Evolutionary conservation across 2,329 filamentous ascomycete genomes (phyloP), one percentile per base, ranked within the genome.

Genomic region (Colletotrichum endophyticum): DNA sequence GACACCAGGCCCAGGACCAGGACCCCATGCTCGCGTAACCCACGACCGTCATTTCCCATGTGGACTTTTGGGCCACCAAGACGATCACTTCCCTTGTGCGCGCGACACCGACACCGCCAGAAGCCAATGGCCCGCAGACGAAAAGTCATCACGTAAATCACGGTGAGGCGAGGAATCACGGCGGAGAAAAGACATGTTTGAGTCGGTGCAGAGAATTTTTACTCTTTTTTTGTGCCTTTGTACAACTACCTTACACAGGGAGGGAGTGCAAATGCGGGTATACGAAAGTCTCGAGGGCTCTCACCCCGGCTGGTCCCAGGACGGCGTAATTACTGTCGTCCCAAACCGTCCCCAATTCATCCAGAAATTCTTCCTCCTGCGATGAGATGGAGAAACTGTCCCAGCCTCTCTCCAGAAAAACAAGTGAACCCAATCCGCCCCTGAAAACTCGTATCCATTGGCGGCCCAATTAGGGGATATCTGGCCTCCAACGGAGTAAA

Each of bases 171-270:
- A 6, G 19, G 19, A n/a, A 56, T 57, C 27, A 62, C 15, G 22
- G 11, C 13, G 25, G 22, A 22, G 2, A 11, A 28, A 39, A 12
- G 5, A 32, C 66, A 69, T 0, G 15, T 11, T 39, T 68, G 11
- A 53, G 9, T 30, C 53, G 61, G 66, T 75, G 74, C 74, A 75
- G 71, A 76, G 73, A 81, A 81, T 77, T 85, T 84, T 83, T 83
- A 78, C 80, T 83, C 80, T 82, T 84, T 84, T 84, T 83, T 83
- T 83, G 80, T 82, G 81, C 82, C 81, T 85, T 82, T 84, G 80
- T 82, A 83, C 82, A 85, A 81, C 83, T 86, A 84, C 81, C 82
- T 76, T 83, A 85, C 83, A 83, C 81, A 83, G 79, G 84, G 81
- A 80, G 80, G 27, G 49, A 49, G 64, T 62, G 44, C 61, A 73